phyloP scores from a whole-genome alignment of 352 stramenopile genomes.

The Globisporangium canariense region DNA sequence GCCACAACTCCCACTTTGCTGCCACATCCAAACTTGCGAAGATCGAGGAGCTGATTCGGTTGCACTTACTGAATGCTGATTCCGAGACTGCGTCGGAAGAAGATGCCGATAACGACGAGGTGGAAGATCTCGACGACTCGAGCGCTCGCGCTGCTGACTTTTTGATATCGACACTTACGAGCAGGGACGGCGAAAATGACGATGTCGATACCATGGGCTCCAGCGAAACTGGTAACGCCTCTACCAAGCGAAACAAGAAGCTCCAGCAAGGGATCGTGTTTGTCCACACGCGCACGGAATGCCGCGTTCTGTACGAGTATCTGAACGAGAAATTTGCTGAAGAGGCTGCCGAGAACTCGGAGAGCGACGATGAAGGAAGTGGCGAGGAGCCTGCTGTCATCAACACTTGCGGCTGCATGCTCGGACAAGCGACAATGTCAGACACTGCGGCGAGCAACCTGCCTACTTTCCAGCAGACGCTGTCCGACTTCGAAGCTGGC shows the following conservation, averaged over 20 bases:
- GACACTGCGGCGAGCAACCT: conserved; percentile 62
- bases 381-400: background rate
- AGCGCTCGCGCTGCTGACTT: background rate
- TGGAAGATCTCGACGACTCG: background rate
- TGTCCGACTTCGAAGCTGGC: conserved; percentile 58
- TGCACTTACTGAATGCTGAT: conserved; percentile 27
- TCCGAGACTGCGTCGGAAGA: conserved; percentile 21
- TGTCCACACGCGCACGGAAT: conserved; percentile 78
- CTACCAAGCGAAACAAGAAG: background rate
- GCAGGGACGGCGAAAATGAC: background rate
- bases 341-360: conserved; percentile 15
- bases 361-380: conserved; percentile 15
- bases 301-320: conserved; percentile 72
- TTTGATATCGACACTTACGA: conserved; percentile 5
- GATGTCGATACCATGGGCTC: background rate
- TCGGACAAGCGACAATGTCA: conserved; percentile 44
- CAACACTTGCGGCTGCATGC: conserved; percentile 54
- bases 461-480: conserved; percentile 49
- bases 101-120: conserved; percentile 25
- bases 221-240: background rate
- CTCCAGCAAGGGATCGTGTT: conserved; percentile 80
- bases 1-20: conserved; percentile 37
- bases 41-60: conserved; percentile 47
- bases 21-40: conserved; percentile 55
- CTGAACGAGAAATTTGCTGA: conserved; percentile 61